A percentile compares a stretch with the other conserved stretches of the same genome.
These are phyloP conservation scores for Auricularia sp. DNA, from an alignment of 768 basidiomycete genomes.

Conservation along the genomic window DNA sequence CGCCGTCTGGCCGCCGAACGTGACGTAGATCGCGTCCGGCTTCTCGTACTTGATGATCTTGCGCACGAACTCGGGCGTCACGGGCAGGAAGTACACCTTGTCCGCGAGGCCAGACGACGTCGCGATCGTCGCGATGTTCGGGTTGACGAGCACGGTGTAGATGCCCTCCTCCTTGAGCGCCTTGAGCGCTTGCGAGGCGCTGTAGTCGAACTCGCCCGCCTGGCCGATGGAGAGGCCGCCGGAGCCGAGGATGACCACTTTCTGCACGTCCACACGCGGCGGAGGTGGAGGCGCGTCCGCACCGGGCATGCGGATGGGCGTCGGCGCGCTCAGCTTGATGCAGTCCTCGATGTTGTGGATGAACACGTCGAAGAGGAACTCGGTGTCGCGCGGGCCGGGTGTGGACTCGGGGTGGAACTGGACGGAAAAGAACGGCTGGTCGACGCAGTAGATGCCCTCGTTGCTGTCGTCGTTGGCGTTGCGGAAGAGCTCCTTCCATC, in stretches of 20 bases:
- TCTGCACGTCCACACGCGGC: constrained; percentile 70
- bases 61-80: constrained; percentile 94
- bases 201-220: constrained; percentile 99
- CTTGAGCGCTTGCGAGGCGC: constrained; percentile 98
- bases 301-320: constrained; percentile 61
- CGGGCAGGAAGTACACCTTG: constrained; percentile 99
- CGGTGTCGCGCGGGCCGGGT: constrained; percentile 94
- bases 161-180: constrained; percentile 98
- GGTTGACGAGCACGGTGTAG: constrained; percentile 97
- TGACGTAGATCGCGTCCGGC: constrained; percentile 97
- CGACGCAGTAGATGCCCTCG: constrained; percentile 90
- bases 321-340: constrained; percentile 41
- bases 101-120: constrained; percentile 96
- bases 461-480: constrained; percentile 98
- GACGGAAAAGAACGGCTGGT: constrained; percentile 95
- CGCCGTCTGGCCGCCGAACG: constrained; percentile 97
- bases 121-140: constrained; percentile 98
- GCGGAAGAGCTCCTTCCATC: constrained; percentile 90
- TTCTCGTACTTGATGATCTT: constrained; percentile 99
- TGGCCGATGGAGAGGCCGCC: constrained; percentile 98
- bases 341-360: constrained; percentile 78
- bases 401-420: constrained; percentile 99
- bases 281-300: constrained; percentile 39
- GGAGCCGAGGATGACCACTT: constrained; percentile 94
- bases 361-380: constrained; percentile 98